Conservation (phyloP, 768 basidiomycete species). For the Amanita subjunquillea region DNA sequence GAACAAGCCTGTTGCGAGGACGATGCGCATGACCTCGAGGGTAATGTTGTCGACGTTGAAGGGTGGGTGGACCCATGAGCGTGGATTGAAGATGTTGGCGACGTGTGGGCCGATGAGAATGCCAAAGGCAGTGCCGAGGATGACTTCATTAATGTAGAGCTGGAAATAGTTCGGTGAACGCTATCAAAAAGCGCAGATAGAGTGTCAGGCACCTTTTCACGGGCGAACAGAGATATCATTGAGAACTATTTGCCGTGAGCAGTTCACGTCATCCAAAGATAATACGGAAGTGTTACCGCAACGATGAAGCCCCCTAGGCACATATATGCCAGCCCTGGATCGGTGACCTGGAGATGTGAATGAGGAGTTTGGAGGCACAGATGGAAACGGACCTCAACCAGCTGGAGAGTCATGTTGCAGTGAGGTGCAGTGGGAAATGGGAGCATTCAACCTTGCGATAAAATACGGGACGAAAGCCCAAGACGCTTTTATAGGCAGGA, state of each 20-base stretch:
- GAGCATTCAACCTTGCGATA: no score
- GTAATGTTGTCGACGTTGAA: slow-evolving; percentile 49
- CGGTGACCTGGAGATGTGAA: slow-evolving; percentile 31
- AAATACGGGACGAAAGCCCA: no score
- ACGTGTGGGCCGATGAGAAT: slow-evolving; percentile 64
- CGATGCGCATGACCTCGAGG: slow-evolving; percentile 71
- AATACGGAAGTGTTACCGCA: slow-evolving; percentile 16
- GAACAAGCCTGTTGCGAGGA: slow-evolving; percentile 88
- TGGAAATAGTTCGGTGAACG: slow-evolving; percentile 14
- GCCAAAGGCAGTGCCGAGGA: slow-evolving; percentile 72
- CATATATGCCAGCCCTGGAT: slow-evolving; percentile 47
- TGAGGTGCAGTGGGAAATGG: no score
- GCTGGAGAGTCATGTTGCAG: neutral
- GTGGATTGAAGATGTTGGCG: slow-evolving; percentile 65
- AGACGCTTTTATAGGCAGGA: no score
- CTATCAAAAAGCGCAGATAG: neutral
- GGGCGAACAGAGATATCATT: slow-evolving; percentile 71
- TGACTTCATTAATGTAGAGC: slow-evolving; percentile 89
- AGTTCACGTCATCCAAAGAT: neutral
- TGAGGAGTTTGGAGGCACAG: neutral
- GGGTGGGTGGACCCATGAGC: slow-evolving; percentile 46
- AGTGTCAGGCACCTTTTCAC: slow-evolving; percentile 49
- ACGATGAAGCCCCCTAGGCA: slow-evolving; percentile 48
- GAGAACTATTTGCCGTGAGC: slow-evolving; percentile 50
- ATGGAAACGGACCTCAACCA: neutral